Evolutionary conservation across 2,329 filamentous ascomycete species (phyloP).

Genomic region (Rhytidhysteron rufulum): DNA sequence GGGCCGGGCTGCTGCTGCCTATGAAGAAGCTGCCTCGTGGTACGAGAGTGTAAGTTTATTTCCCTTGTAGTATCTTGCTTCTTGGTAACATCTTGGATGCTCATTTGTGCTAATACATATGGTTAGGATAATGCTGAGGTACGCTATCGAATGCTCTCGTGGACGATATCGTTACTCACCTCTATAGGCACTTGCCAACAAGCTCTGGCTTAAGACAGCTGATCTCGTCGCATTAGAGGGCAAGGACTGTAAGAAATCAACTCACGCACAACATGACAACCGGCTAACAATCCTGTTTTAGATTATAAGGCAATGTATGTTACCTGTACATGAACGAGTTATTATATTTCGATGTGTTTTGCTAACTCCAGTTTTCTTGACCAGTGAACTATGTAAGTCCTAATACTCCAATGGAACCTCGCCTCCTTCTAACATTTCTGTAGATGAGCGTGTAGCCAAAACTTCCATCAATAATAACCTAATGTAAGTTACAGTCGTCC

Average conservation of each 20-base stretch:
- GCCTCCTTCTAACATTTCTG: slow-evolving; percentile 1
- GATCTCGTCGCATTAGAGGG: slow-evolving; percentile 77
- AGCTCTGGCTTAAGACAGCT: slow-evolving; percentile 87
- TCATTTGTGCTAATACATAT: too few relatives aligned
- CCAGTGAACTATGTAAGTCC: slow-evolving; percentile 1
- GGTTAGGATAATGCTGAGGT: slow-evolving; percentile 34
- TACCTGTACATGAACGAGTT: neutral
- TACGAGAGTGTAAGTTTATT: slow-evolving; percentile 1
- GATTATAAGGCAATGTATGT: slow-evolving; percentile 32
- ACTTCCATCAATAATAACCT: slow-evolving; percentile 82
- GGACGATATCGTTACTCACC: slow-evolving; percentile 1
- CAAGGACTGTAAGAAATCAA: slow-evolving; percentile 72
- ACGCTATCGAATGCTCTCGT: slow-evolving; percentile 11
- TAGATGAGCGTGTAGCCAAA: slow-evolving; percentile 72
- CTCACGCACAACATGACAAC: neutral
- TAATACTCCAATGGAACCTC: neutral
- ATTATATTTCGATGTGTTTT: neutral
- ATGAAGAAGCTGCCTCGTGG: slow-evolving; percentile 54
- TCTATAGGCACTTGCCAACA: slow-evolving; percentile 69
- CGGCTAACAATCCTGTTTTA: slow-evolving; percentile 4
- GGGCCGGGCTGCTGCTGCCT: slow-evolving; percentile 74
- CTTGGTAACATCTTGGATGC: too few relatives aligned
- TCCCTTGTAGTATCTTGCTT: too few relatives aligned
- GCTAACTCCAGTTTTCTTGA: neutral
- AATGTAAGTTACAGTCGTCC: slow-evolving; percentile 9